Percentiles rank a stretch among this genome's conserved stretches.
These are phyloP conservation scores for Collybia sordida DNA, from an alignment of 768 basidiomycete genomes.

Conservation along the genomic window DNA sequence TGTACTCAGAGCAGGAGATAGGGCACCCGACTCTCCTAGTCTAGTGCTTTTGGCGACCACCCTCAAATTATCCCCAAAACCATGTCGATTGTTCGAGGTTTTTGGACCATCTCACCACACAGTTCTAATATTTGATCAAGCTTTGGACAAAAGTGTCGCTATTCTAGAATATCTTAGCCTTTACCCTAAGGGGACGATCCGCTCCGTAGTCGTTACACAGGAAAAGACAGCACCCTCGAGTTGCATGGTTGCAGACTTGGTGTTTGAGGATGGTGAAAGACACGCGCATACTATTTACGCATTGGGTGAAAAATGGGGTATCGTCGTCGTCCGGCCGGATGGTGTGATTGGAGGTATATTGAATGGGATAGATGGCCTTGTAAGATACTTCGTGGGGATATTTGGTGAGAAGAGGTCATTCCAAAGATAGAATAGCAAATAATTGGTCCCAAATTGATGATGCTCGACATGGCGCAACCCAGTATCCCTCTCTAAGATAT, in stretches of 20 bases:
- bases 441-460: too few species aligned
- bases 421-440: too few species aligned
- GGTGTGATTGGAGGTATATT: slow-evolving; percentile 25
- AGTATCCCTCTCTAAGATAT: too few species aligned
- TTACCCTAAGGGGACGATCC: too few species aligned
- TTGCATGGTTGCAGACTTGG: too few species aligned
- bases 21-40: slow-evolving; percentile 43
- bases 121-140: slow-evolving; percentile 30
- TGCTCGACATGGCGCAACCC: too few species aligned
- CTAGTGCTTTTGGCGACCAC: slow-evolving; percentile 1
- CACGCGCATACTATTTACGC: too few species aligned
- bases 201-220: too few species aligned
- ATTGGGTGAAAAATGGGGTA: too few species aligned
- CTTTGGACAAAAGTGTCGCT: slow-evolving; percentile 4
- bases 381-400: slow-evolving; percentile 6
- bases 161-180: slow-evolving; percentile 6
- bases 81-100: slow-evolving; percentile 21
- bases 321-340: slow-evolving; percentile 27
- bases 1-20: slow-evolving; percentile 37
- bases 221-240: too few species aligned
- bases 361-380: slow-evolving; percentile 3
- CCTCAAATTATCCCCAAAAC: slow-evolving; percentile 6
- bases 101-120: slow-evolving; percentile 31
- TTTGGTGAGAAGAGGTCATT: background rate
- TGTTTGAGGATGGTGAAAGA: too few species aligned